Base-by-base conservation (phyloP, 495 filamentous ascomycete genomes). In the Daldinia caldariorum region DNA sequence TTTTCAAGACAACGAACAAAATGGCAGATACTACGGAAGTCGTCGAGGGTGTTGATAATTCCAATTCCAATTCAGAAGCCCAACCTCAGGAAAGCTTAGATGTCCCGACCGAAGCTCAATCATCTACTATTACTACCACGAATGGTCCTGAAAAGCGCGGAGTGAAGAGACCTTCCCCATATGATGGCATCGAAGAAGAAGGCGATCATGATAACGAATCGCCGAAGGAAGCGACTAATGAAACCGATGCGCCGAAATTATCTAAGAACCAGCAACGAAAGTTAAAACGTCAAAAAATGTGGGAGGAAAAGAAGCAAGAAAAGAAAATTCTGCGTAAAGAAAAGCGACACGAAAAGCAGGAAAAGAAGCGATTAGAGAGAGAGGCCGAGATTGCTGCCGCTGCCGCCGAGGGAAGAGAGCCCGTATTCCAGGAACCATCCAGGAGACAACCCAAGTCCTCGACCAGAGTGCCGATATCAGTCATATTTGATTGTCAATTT, bases 401-500 rank as follows among this genome's bases (percentile, higher is more conserved):
- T 76, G 61, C 79, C 74, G 75, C 79, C 72, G 78, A 74, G 58
- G 80, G 74, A 53, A 65, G 78, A 50, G 77, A 82, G 41, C 79
- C 81, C 6, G 58, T 70, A 4, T 22, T 76, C 69, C 8, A 59
- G 61, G 10, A 67, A 67, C 22, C 65, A 22, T 50, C 65, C 39
- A 67, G 75, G 72, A 62, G 73, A 74, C 58, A 68, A 68, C 67
- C 70, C 38, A 76, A 74, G 58, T 80, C 82, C 78, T 81, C 45
- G 81, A 85, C 67, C 9, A 70, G 63, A 2, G 80, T 94, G 6
- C 94, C 94, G 2, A 78, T 98, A 6, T 85, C 92, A 0, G 74
- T 98, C 69, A 80, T 99, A 39, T 79, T 99, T 69, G 95, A 99
- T 77, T 98, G 96, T 77, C 89, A 91, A 66, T 99, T 94, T 69